Percentiles rank a stretch among this genome's conserved stretches.
Evolutionary conservation across 352 stramenopile genomes (phyloP).

Genomic region (Phytophthora pluvialis): DNA sequence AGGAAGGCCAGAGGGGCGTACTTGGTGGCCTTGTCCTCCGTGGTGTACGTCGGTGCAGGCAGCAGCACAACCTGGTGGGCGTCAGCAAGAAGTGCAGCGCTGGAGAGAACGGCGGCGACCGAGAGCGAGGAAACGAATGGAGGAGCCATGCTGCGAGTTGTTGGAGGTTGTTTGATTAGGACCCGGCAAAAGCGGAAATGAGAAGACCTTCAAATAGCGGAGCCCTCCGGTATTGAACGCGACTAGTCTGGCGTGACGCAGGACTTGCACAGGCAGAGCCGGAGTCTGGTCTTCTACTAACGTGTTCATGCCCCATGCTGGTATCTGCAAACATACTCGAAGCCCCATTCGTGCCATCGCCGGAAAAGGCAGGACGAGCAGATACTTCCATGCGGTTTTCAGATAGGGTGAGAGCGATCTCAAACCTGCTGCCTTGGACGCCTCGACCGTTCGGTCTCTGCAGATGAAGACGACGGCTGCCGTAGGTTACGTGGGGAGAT

Average conservation of each 20-base stretch:
- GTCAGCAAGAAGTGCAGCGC: slow-evolving; percentile 26
- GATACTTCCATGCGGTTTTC: slow-evolving; percentile 16
- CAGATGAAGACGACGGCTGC: slow-evolving; percentile 7
- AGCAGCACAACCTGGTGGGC: slow-evolving; percentile 54
- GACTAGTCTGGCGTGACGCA: slow-evolving; percentile 10
- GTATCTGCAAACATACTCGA: no score
- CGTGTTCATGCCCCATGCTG: slow-evolving; percentile 14
- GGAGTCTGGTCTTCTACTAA: slow-evolving; percentile 27
- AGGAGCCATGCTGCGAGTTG: slow-evolving; percentile 8
- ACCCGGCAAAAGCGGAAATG: slow-evolving; percentile 27
- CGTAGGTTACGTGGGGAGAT: no score
- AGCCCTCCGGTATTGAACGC: slow-evolving; percentile 5
- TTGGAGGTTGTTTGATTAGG: slow-evolving; percentile 9
- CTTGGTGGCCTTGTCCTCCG: slow-evolving; percentile 43
- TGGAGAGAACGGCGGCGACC: slow-evolving; percentile 29
- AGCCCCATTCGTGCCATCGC: slow-evolving; percentile 16
- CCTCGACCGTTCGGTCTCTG: slow-evolving; percentile 8
- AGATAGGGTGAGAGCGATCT: slow-evolving; percentile 29
- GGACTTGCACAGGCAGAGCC: slow-evolving; percentile 1
- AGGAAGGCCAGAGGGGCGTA: slow-evolving; percentile 58
- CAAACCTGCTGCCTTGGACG: slow-evolving; percentile 29
- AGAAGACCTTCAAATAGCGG: background rate
- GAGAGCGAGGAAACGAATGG: slow-evolving; percentile 32
- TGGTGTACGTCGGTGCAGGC: slow-evolving; percentile 48
- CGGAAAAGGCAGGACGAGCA: slow-evolving; percentile 33